phyloP scores from a whole-genome alignment of 495 filamentous ascomycete genomes.

The Tetracladium setigerum region DNA sequence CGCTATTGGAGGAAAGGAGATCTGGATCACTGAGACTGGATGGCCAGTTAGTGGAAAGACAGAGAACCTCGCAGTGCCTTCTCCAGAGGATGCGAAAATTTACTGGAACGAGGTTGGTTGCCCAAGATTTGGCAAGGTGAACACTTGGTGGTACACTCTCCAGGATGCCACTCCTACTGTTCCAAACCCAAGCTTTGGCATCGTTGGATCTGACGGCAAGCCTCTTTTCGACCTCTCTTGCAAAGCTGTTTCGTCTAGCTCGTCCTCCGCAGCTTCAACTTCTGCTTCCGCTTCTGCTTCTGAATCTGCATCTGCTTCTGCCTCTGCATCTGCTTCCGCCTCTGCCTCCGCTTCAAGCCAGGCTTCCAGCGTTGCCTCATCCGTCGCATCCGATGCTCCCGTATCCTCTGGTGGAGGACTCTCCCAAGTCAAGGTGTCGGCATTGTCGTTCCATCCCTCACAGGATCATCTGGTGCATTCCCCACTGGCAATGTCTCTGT shows the following conservation, averaged over 20 bases:
- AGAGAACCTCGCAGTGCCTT: slow-evolving; percentile 54
- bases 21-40: slow-evolving; percentile 91
- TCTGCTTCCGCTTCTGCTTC: slow-evolving; percentile 8
- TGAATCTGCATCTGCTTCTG: slow-evolving; percentile 5
- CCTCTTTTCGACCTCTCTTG: slow-evolving; percentile 61
- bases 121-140: slow-evolving; percentile 51
- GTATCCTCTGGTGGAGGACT: slow-evolving; percentile 7
- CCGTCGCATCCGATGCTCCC: slow-evolving; percentile 10
- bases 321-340: slow-evolving; percentile 2
- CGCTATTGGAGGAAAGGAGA: slow-evolving; percentile 54
- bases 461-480: slow-evolving; percentile 6
- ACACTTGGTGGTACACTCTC: slow-evolving; percentile 73
- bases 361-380: slow-evolving; percentile 6
- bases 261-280: slow-evolving; percentile 11
- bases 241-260: slow-evolving; percentile 12
- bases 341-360: slow-evolving; percentile 9
- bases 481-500: slow-evolving; percentile 11
- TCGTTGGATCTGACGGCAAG: slow-evolving; percentile 33
- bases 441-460: slow-evolving; percentile 2
- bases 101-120: slow-evolving; percentile 81
- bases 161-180: slow-evolving; percentile 51
- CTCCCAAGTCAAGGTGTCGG: slow-evolving; percentile 11
- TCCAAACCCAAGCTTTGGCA: slow-evolving; percentile 65
- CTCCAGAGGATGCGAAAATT: slow-evolving; percentile 58
- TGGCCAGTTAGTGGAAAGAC: slow-evolving; percentile 66